Percentiles rank a stretch among this genome's conserved stretches.
phyloP scores from a whole-genome alignment of 495 filamentous ascomycete species.

The Penicillium malachiteum region DNA sequence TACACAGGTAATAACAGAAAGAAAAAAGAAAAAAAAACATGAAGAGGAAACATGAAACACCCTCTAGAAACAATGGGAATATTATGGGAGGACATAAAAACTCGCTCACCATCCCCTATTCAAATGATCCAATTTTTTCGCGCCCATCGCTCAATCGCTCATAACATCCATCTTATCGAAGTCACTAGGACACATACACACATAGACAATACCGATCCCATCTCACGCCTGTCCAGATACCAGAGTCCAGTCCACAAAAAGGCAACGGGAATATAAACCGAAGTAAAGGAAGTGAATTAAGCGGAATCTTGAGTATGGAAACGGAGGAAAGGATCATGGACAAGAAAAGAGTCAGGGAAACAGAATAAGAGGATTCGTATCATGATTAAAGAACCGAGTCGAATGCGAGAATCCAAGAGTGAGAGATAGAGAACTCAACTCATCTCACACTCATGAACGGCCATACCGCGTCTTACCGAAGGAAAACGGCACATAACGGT shows the following conservation, averaged over 20 bases:
- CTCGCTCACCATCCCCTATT: conserved; percentile 8
- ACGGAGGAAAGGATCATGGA: too few relatives aligned
- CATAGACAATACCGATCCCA: conserved; percentile 14
- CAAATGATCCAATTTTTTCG: neutral
- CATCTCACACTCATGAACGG: conserved; percentile 30
- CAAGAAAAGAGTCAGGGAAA: too few relatives aligned
- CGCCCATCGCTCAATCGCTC: conserved; percentile 10
- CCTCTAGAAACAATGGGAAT: too few relatives aligned
- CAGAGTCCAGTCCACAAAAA: neutral
- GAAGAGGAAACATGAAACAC: too few relatives aligned
- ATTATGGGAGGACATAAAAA: conserved; percentile 10
- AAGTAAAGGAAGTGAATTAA: too few relatives aligned
- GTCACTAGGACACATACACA: conserved; percentile 16
- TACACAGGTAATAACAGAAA: conserved; percentile 1
- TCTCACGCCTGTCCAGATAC: neutral
- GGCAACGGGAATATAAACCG: too few relatives aligned
- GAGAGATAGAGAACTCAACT: neutral
- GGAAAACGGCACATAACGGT: conserved; percentile 95
- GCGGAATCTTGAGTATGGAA: too few relatives aligned
- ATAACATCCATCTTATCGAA: conserved; percentile 19
- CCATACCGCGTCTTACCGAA: conserved; percentile 85
- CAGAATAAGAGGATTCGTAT: too few relatives aligned
- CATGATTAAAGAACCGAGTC: too few relatives aligned
- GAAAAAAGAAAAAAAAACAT: conserved; percentile 8
- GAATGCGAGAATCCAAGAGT: neutral